Evolutionary conservation across 768 basidiomycete genomes (phyloP).

Genomic region (Pulveroboletus sp.): DNA sequence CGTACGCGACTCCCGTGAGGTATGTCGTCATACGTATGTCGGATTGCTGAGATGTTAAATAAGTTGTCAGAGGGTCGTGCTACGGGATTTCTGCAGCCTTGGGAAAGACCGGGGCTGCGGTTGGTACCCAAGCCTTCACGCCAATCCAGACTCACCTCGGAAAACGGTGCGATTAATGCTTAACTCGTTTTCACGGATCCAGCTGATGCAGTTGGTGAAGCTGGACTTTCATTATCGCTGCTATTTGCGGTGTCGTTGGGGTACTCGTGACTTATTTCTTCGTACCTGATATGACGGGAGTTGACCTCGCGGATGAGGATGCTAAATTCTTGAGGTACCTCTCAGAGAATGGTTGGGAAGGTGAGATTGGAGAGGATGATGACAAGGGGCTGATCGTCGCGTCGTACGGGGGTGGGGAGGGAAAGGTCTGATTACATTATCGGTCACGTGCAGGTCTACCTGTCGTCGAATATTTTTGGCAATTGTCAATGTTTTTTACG

Average conservation of each 20-base stretch:
- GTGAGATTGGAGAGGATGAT: constrained; percentile 55
- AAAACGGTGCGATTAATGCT: constrained; percentile 40
- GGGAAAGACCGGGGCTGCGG: constrained; percentile 68
- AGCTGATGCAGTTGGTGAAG: constrained; percentile 25
- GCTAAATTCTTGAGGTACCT: constrained; percentile 56
- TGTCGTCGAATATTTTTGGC: not conserved
- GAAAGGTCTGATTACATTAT: constrained; percentile 2
- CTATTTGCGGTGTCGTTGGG: constrained; percentile 61
- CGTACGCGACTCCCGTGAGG: constrained; percentile 62
- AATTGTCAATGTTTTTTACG: not conserved
- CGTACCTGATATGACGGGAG: constrained; percentile 61
- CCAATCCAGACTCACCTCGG: constrained; percentile 67
- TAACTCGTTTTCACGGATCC: not conserved
- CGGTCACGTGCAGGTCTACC: constrained; percentile 15
- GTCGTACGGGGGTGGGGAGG: constrained; percentile 13
- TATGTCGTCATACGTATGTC: constrained; percentile 16
- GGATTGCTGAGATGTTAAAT: not conserved
- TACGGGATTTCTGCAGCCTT: constrained; percentile 66
- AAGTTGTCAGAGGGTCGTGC: constrained; percentile 49
- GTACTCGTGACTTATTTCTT: constrained; percentile 65
- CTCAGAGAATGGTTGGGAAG: constrained; percentile 59
- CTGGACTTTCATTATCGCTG: constrained; percentile 66
- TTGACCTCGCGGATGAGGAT: constrained; percentile 65
- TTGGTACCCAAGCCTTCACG: constrained; percentile 67
- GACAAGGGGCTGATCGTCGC: constrained; percentile 28